A percentile compares a stretch with the other conserved stretches of the same genome.
Conservation (phyloP, 192 early-diverging fungal species). For the Funneliformis geosporum region DNA sequence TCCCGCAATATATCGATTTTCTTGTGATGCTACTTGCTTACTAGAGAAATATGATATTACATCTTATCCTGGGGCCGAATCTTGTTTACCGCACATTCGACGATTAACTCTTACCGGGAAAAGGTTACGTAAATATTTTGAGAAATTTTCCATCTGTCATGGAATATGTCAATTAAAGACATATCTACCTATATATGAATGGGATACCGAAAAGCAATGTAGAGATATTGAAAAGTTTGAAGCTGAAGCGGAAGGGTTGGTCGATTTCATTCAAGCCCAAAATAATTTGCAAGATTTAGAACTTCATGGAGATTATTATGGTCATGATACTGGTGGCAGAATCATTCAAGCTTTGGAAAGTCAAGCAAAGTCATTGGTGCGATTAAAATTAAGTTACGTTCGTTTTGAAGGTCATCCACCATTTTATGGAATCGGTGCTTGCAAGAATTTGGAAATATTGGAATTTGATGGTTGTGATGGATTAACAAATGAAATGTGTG, state of each 20-base stretch:
- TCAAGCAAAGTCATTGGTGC: constrained; percentile 1
- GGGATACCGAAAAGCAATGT: constrained; percentile 18
- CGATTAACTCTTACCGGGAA: constrained; percentile 8
- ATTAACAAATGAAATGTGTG: constrained; percentile 12
- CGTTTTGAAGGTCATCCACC: constrained; percentile 18
- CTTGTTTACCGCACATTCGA: constrained; percentile 15
- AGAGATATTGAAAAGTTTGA: constrained; percentile 16
- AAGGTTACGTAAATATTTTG: constrained; percentile 24
- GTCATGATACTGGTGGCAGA: constrained; percentile 13
- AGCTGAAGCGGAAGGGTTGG: constrained; percentile 4
- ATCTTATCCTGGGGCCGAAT: neutral
- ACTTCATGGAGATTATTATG: constrained; percentile 19
- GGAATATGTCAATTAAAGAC: constrained; percentile 14
- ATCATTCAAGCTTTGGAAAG: constrained; percentile 12
- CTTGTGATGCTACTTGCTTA: constrained; percentile 10
- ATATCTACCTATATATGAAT: constrained; percentile 18
- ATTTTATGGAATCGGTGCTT: constrained; percentile 11
- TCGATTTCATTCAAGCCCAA: constrained; percentile 14
- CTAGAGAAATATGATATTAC: constrained; percentile 8
- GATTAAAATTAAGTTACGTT: constrained; percentile 16
- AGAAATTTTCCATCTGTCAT: constrained; percentile 4
- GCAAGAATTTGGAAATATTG: constrained; percentile 14
- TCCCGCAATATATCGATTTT: constrained; percentile 11
- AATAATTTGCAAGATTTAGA: constrained; percentile 18
- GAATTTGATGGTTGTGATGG: constrained; percentile 25